Conservation (phyloP, 2,329 filamentous ascomycete species). For the Aspergillus sp. region DNA sequence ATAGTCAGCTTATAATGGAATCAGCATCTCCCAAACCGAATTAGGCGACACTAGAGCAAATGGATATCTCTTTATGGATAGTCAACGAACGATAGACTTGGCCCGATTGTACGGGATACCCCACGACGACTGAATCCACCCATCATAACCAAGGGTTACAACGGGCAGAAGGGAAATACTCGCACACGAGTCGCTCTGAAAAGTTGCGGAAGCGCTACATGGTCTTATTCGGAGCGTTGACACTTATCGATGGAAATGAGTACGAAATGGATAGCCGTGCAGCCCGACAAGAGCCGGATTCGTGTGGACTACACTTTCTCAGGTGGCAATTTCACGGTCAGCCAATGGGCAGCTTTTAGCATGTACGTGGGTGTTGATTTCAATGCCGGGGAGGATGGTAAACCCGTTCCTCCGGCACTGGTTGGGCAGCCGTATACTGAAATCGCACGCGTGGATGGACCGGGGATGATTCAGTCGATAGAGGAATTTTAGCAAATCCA, state of each 20-base stretch:
- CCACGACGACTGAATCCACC: too few species aligned
- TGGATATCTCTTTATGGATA: too few species aligned
- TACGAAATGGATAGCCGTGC: neutral
- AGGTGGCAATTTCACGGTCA: neutral
- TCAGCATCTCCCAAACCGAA: too few species aligned
- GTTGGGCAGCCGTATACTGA: neutral
- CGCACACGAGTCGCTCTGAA: neutral
- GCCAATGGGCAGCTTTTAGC: neutral
- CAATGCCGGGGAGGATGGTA: neutral
- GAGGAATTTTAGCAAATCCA: neutral
- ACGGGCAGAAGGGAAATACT: too few species aligned
- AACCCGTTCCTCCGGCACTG: neutral
- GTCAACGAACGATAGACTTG: too few species aligned
- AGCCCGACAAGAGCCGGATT: neutral
- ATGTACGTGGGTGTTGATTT: neutral
- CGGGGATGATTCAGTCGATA: neutral
- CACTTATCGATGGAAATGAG: neutral
- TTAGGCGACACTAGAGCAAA: too few species aligned
- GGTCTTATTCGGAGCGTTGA: neutral
- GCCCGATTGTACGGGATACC: too few species aligned
- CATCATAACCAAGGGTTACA: too few species aligned
- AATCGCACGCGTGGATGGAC: neutral
- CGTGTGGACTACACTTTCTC: neutral
- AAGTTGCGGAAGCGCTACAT: neutral
- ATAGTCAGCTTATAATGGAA: too few species aligned